Evolutionary conservation across 768 basidiomycete genomes (phyloP).

Genomic region (Kwoniella bestiolae): DNA sequence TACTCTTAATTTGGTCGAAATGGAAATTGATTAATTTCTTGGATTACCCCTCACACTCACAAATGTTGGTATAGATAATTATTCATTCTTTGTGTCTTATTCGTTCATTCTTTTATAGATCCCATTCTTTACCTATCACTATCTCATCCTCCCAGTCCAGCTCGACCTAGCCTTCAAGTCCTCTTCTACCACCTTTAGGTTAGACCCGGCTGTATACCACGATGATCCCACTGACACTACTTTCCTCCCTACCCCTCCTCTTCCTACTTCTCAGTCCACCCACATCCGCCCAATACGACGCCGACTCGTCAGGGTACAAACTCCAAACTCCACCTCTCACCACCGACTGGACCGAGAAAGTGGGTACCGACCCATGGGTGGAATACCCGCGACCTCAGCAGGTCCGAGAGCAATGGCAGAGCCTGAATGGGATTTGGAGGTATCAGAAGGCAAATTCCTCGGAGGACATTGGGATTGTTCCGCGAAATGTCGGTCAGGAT

Average conservation of each 20-base stretch:
- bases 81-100: background rate
- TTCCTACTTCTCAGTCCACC: constrained; percentile 1
- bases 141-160: background rate
- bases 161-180: background rate
- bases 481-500: constrained; percentile 14
- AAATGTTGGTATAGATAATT: background rate
- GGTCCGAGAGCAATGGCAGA: constrained; percentile 27
- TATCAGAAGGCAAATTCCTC: constrained; percentile 22
- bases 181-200: too few relatives aligned
- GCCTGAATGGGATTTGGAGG: constrained; percentile 36
- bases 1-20: background rate
- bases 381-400: constrained; percentile 39
- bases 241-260: background rate
- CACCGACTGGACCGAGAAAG: constrained; percentile 33
- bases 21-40: background rate
- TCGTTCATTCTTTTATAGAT: background rate
- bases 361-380: constrained; percentile 32
- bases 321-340: constrained; percentile 26
- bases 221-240: constrained; percentile 11
- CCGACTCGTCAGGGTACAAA: constrained; percentile 7
- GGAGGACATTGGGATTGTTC: constrained; percentile 16
- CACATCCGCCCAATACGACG: constrained; percentile 12
- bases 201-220: too few relatives aligned
- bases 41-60: background rate
- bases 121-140: background rate